Conservation (phyloP, 768 basidiomycete species). For the Saitozyma podzolica region DNA sequence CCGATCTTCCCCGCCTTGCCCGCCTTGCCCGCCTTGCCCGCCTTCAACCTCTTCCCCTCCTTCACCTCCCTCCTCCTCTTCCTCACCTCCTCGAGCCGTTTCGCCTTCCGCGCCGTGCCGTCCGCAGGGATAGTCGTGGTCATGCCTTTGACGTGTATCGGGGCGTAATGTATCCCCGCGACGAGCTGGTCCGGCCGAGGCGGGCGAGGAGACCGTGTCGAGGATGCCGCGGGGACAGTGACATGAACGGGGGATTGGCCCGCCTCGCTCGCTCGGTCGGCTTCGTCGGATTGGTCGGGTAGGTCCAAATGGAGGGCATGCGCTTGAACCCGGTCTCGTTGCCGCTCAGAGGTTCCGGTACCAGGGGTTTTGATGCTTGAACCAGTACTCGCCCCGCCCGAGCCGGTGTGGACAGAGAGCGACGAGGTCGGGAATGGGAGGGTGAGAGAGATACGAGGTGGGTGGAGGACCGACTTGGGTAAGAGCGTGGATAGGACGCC, state of each 20-base stretch:
- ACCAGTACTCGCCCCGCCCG: not conserved
- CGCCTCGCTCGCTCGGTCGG: not conserved
- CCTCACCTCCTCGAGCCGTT: slow-evolving; percentile 32
- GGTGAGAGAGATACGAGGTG: slow-evolving; percentile 38
- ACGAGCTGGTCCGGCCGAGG: not conserved
- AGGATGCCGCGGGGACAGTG: not conserved
- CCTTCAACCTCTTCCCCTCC: slow-evolving; percentile 10
- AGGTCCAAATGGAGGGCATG: not conserved
- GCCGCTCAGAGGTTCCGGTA: not conserved
- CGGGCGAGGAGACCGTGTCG: not conserved
- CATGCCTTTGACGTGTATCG: slow-evolving; percentile 44
- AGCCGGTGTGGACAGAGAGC: slow-evolving; percentile 15
- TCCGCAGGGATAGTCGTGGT: slow-evolving; percentile 37
- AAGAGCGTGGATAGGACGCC: slow-evolving; percentile 20
- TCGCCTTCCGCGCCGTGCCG: slow-evolving; percentile 29
- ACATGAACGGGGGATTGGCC: not conserved
- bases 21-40: too few species aligned
- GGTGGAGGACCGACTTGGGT: slow-evolving; percentile 40
- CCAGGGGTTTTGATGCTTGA: not conserved
- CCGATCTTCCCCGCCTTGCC: too few species aligned
- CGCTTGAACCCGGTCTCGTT: not conserved
- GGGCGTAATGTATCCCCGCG: slow-evolving; percentile 37
- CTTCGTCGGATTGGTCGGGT: slow-evolving; percentile 1
- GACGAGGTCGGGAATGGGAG: slow-evolving; percentile 35
- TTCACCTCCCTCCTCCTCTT: slow-evolving; percentile 22